Percentiles rank a stretch among this genome's conserved stretches.
Evolutionary conservation across 2,329 filamentous ascomycete species (phyloP).

Genomic region (Sporothrix dimorphospora): DNA sequence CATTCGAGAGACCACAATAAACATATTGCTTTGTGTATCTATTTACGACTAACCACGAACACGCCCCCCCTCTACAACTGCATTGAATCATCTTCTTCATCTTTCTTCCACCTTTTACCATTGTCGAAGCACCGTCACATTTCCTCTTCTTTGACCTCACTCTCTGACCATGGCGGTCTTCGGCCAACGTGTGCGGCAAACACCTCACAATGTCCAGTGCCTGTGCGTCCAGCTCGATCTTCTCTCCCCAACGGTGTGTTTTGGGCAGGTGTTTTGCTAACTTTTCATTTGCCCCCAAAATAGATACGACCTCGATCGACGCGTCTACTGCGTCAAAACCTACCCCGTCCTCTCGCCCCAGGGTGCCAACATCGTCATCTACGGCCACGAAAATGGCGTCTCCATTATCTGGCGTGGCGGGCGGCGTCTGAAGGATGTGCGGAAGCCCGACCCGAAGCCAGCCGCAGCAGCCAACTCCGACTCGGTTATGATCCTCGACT

Average conservation of each 20-base stretch:
- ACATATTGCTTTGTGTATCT: conserved; percentile 5
- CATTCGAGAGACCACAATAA: not conserved
- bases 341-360: conserved; percentile 66
- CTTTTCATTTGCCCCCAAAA: not conserved
- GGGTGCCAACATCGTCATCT: conserved; percentile 64
- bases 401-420: conserved; percentile 66
- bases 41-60: not conserved
- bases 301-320: conserved; percentile 63
- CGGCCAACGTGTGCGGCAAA: conserved; percentile 42
- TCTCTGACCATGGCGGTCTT: conserved; percentile 33
- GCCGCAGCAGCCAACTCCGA: conserved; percentile 43
- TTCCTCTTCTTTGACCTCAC: not conserved
- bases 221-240: conserved; percentile 37
- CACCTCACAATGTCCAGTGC: conserved; percentile 44
- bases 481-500: conserved; percentile 65
- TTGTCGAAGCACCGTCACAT: not conserved
- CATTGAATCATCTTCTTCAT: not conserved
- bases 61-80: not conserved
- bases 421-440: conserved; percentile 56
- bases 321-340: conserved; percentile 61
- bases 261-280: not conserved
- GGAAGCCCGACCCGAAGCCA: conserved; percentile 39
- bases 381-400: conserved; percentile 66
- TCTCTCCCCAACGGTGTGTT: not conserved
- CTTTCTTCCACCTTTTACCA: not conserved